These are phyloP conservation scores for Curvularia sp. DNA, from an alignment of 2,329 filamentous ascomycete species.

Conservation along the genomic window DNA sequence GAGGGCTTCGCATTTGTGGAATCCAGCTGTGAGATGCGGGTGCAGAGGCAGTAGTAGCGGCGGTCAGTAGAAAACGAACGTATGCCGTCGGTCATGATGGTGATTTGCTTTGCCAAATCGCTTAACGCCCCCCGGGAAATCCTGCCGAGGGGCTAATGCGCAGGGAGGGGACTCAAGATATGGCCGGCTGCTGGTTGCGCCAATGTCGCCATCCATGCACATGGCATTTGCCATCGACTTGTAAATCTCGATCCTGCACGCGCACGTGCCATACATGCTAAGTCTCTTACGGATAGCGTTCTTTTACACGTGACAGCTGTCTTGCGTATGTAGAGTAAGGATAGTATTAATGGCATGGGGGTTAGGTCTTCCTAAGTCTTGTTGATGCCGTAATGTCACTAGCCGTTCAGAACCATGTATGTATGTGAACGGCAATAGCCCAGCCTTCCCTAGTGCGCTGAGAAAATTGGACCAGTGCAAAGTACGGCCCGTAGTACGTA, in stretches of 20 bases:
- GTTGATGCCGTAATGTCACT: neutral
- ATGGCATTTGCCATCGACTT: neutral
- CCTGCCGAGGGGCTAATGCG: conserved; percentile 13
- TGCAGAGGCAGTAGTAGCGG: neutral
- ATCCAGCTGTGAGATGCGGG: conserved; percentile 2
- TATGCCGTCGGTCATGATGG: conserved; percentile 3
- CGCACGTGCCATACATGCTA: neutral
- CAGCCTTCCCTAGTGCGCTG: too few relatives aligned
- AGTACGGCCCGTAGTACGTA: too few relatives aligned
- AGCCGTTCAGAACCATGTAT: too few relatives aligned
- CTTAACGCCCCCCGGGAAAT: conserved; percentile 4
- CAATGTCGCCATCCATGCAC: neutral
- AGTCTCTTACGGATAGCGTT: too few relatives aligned
- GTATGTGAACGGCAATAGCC: too few relatives aligned
- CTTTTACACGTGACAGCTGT: neutral
- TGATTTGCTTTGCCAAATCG: conserved; percentile 1
- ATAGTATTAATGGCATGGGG: too few relatives aligned
- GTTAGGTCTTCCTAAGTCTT: neutral
- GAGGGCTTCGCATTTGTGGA: neutral
- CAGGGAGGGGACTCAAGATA: conserved; percentile 1
- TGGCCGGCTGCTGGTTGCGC: neutral
- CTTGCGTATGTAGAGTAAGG: too few relatives aligned
- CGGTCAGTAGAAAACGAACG: conserved; percentile 3
- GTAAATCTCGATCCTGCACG: neutral
- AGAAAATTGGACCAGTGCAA: too few relatives aligned